Base-by-base conservation (phyloP, 176 grass and related monocot genomes). In the Alopecurus myosuroides region DNA sequence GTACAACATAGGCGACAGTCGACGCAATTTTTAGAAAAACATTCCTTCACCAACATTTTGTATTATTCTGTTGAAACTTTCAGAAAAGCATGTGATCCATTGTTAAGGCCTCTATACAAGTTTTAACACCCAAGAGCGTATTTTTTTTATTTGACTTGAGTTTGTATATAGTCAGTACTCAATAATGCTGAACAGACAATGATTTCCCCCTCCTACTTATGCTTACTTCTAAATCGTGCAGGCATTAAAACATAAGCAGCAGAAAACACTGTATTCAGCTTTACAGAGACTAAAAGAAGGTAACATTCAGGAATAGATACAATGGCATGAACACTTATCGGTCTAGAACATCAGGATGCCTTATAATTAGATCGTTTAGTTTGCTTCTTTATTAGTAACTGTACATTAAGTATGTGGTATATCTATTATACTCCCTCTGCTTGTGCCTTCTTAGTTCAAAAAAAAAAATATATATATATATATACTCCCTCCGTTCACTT, bases 211-310 rank as follows among this genome's bases (percentile, higher is more conserved):
- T 81, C 8, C 14, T 45, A 80, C 72, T 86, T 81, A 86, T 81
- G 58, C 28, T 70, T 78, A 68, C 51, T 57, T 70, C 45, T 89
- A 49, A 51, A 31, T 50, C 11, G 2, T 92, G 80, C 84, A 94
- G 93, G 50, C 36, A 65, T 44, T 94, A 20, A 89, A 85, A 26
- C 66, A 78, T 72, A 90, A 77, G 45, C 3, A 84, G 2, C 93
- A 92, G 52, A 90, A 83, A 31, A 60, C 93, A 57, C 82, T 94
- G 64, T 88, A 30, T 77, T 94, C 93, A 64, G 85, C 90, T 87
- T 66, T 94, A 70, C 82, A 86, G 72, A 94, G 90, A 83, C 72
- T 94, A 50, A 94, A 94, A 88, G 93, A 90, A 92, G 93, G 93
- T 94, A 79, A 29, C 6, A 39, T 77, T 88, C 51, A 57, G 41